Evolutionary conservation across 495 filamentous ascomycete genomes (phyloP), one percentile per base, ranked within the genome.

Genomic region (Glarea lozoyensis): DNA sequence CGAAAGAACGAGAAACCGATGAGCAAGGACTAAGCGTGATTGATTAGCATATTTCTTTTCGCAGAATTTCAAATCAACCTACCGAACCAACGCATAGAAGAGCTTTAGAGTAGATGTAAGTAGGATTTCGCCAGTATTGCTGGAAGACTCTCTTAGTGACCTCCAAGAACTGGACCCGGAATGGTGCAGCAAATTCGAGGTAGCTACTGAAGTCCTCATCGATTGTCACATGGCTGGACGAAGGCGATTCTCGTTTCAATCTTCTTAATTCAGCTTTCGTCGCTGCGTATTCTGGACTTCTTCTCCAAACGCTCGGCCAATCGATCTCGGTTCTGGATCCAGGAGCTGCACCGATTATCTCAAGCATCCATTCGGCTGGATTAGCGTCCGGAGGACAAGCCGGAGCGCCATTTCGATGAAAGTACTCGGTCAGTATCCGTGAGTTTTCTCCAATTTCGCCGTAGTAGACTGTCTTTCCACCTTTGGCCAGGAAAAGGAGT

Each of bases 1-100:
- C 75, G 69, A 72, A 75, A 86, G 63, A 94, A 92, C 16, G 83
- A 82, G 61, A 94, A 88, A 12, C 86, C 86, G 57, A 88, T 87
- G 65, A 92, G 90, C 2, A 92, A n/a, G n/a, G n/a, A n/a, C n/a
- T n/a, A 62, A 29, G 7, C 25, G 7, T 29, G 25, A 7, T 29
- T 29, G 25, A n/a, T 29, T 29, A 29, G 25, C 25, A 29, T 7
- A n/a, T 7, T 29, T 29, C 25, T 29, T n/a, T n/a, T n/a, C n/a
- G n/a, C n/a, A n/a, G n/a, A n/a, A n/a, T n/a, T n/a, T n/a, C n/a
- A n/a, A n/a, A n/a, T n/a, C n/a, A n/a, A 29, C 0, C 73, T 73
- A 15, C 20, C 45, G 23, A 72, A n/a, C n/a, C 54, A 22, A 67
- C 57, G 47, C 76, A 81, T 24, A 84, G 71, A 17, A 64, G 57